Conservation (phyloP, 768 basidiomycete species). For the Mycena vulgaris region DNA sequence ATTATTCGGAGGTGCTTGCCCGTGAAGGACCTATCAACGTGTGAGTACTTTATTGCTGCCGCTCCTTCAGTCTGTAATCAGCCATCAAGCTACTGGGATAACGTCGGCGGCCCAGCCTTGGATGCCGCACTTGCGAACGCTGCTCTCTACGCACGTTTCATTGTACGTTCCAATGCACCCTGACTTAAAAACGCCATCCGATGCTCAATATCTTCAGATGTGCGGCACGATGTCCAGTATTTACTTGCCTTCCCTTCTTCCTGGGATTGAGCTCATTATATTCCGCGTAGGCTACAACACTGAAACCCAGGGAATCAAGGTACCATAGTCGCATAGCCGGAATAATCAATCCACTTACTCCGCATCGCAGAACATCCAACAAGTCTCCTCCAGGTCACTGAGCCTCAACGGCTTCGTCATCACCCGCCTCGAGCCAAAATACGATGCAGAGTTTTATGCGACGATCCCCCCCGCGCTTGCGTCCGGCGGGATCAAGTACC, state of each 20-base stretch:
- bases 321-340: too few relatives aligned
- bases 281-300: neutral
- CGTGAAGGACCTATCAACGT: constrained; percentile 68
- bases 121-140: constrained; percentile 68
- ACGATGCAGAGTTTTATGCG: constrained; percentile 58
- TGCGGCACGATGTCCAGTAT: constrained; percentile 62
- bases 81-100: constrained; percentile 63
- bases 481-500: constrained; percentile 62
- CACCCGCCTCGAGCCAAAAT: constrained; percentile 48
- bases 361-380: constrained; percentile 53
- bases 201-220: constrained; percentile 44
- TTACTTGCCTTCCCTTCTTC: too few relatives aligned
- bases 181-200: neutral
- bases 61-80: neutral
- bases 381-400: constrained; percentile 59
- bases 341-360: too few relatives aligned
- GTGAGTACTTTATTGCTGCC: constrained; percentile 48
- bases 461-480: constrained; percentile 58
- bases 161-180: constrained; percentile 52
- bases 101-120: constrained; percentile 72
- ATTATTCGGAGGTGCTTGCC: constrained; percentile 64
- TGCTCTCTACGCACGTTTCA: constrained; percentile 62
- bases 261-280: too few relatives aligned
- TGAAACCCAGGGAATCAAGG: neutral
- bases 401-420: constrained; percentile 59